Base-by-base conservation (phyloP, 2,329 filamentous ascomycete species). In the Sarocladium brachiariae region DNA sequence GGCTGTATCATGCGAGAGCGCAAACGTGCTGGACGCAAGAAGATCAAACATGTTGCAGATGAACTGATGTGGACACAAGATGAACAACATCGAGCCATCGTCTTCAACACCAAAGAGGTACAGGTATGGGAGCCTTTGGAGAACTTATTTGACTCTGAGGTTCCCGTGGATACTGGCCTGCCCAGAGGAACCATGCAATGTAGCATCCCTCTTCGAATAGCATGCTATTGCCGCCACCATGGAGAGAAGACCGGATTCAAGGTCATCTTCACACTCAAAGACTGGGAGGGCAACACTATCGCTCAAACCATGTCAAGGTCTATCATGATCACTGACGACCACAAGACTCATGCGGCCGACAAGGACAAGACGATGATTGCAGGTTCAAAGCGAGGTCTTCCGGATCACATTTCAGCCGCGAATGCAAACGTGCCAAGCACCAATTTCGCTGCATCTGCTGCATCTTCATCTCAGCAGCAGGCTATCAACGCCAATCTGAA, bases 321-420 rank as follows among this genome's bases (percentile, higher is more conserved):
- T 1, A 95, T 97, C 56, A 92, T 96, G 79, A 96, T 97, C 56
- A 97, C 93, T 1, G 92, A 99, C 64, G 92, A 99, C 62, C 92
- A 97, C 72, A 97, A 97, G 71, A 96, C 89, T 7, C 86, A 89
- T 59, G 61, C 46, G n/a, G 46, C 33, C 13, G 46, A 49, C 11
- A 49, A 49, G 23, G 46, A 49, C 46, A 49, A 49, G 25, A 47
- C 43, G 4, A 34, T 31, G 30, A 35, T 14, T 5, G 27, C 33
- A 24, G 46, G 46, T 19, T 49, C 46, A 3, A 49, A 49, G 31
- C 46, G 46, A 7, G 43, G 43, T 7, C 16, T 47, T 24, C 18
- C 43, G 5, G 43, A 47, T 16, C 43, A 47, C 27, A 47, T 47
- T 5, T 14, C 63, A 62, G 34, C 55, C 58, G n/a, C 53, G 57